These are phyloP conservation scores for Lipomyces kockii DNA, from an alignment of 805 yeast genomes.

Conservation along the genomic window DNA sequence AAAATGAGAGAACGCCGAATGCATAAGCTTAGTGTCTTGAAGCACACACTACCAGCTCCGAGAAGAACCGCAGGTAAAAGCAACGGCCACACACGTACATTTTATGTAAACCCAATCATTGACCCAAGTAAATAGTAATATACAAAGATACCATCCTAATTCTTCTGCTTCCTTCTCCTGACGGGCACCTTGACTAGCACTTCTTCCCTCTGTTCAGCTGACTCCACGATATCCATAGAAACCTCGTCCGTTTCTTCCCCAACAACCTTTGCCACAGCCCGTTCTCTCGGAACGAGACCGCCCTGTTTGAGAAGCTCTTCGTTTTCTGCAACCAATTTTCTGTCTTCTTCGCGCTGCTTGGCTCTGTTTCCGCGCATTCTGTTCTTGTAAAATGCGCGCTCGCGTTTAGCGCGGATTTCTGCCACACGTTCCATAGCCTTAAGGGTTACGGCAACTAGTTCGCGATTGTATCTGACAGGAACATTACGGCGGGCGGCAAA, in stretches of 20 bases:
- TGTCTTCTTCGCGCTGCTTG: conserved; percentile 79
- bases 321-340: conserved; percentile 82
- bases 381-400: conserved; percentile 97
- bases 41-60: neutral
- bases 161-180: conserved; percentile 22
- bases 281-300: conserved; percentile 61
- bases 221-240: conserved; percentile 52
- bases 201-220: conserved; percentile 24
- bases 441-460: conserved; percentile 89
- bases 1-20: conserved; percentile 21
- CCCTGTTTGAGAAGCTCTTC: conserved; percentile 94
- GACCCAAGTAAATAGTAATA: neutral
- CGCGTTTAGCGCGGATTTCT: conserved; percentile 94
- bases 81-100: neutral
- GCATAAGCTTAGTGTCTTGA: conserved; percentile 13
- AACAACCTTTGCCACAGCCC: conserved; percentile 54
- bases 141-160: neutral
- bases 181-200: conserved; percentile 33
- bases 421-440: conserved; percentile 95
- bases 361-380: conserved; percentile 98
- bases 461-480: conserved; percentile 97
- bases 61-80: neutral
- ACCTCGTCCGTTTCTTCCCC: conserved; percentile 54
- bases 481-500: conserved; percentile 97
- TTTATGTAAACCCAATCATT: conserved; percentile 4